Conservation (phyloP, 176 grass and related monocot species). For the Carex pumila region DNA sequence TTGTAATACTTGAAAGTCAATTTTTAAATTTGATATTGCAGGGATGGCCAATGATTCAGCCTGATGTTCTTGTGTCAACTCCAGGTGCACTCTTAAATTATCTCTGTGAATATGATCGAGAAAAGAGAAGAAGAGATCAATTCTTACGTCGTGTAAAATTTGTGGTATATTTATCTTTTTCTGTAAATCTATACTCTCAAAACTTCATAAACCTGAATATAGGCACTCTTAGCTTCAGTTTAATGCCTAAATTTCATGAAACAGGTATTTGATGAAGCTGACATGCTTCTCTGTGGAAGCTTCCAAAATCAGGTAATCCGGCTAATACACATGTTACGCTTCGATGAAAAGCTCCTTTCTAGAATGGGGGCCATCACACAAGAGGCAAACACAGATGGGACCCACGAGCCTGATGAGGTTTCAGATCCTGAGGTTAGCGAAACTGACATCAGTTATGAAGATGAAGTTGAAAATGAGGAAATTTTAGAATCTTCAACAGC, state of each 20-base stretch:
- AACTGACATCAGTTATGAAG: conserved; percentile 26
- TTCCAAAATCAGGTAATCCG: conserved; percentile 91
- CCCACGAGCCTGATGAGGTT: conserved; percentile 30
- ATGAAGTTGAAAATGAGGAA: conserved; percentile 34
- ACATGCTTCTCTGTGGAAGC: conserved; percentile 97
- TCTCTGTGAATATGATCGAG: conserved; percentile 81
- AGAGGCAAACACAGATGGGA: conserved; percentile 9
- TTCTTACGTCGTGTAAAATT: conserved; percentile 72
- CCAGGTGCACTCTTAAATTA: conserved; percentile 94
- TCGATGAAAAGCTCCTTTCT: conserved; percentile 86
- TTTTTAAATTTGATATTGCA: conserved; percentile 27
- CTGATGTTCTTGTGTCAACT: conserved; percentile 83
- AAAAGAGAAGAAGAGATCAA: conserved; percentile 51
- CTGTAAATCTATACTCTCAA: not conserved
- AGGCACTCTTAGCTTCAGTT: not conserved
- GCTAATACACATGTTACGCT: conserved; percentile 88
- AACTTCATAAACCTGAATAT: not conserved
- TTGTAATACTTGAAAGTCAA: not conserved
- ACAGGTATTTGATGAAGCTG: conserved; percentile 98
- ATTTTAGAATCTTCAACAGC: conserved; percentile 20
- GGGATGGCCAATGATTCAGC: conserved; percentile 77
- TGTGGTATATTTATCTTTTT: conserved; percentile 42
- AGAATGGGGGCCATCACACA: conserved; percentile 37
- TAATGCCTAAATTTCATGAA: conserved; percentile 6
- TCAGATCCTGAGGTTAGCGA: conserved; percentile 11